A percentile compares a stretch with the other conserved stretches of the same genome.
These are phyloP conservation scores for Hymenoscyphus linearis DNA, from an alignment of 2,329 filamentous ascomycete species.

Conservation along the genomic window DNA sequence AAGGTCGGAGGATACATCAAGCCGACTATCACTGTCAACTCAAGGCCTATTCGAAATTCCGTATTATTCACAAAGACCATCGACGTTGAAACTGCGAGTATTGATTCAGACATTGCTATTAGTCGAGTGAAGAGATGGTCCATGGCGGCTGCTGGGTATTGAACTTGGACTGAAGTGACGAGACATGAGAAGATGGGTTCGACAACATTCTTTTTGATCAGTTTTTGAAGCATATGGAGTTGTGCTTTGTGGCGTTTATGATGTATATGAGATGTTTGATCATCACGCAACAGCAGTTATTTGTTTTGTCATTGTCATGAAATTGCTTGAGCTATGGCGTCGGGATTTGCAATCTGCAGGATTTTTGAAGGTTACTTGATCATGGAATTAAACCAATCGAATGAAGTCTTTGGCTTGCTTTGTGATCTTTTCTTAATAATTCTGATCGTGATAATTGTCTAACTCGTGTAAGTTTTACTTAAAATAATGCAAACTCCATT, in stretches of 20 bases:
- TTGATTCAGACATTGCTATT: not conserved
- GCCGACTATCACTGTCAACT: conserved; percentile 1
- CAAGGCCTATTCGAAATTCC: not conserved
- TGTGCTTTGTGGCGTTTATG: not conserved
- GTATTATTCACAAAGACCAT: not conserved
- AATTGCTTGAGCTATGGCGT: not conserved
- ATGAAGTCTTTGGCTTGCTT: not conserved
- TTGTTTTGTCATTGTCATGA: not conserved
- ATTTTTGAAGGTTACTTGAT: not conserved
- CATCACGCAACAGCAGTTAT: not conserved
- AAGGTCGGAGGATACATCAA: conserved; percentile 15
- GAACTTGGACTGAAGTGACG: too few relatives aligned
- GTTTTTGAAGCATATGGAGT: not conserved
- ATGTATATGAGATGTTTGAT: not conserved
- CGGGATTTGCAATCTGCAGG: not conserved
- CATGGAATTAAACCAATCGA: not conserved
- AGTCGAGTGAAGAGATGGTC: not conserved
- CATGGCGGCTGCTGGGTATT: not conserved
- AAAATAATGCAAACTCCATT: too few relatives aligned
- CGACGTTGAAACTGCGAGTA: not conserved
- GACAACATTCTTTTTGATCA: too few relatives aligned
- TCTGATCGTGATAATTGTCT: not conserved
- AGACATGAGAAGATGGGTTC: too few relatives aligned
- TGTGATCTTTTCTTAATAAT: not conserved
- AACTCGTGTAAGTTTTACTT: not conserved